Evolutionary conservation across 352 stramenopile genomes (phyloP).

Genomic region (Phytophthora podocarpi): DNA sequence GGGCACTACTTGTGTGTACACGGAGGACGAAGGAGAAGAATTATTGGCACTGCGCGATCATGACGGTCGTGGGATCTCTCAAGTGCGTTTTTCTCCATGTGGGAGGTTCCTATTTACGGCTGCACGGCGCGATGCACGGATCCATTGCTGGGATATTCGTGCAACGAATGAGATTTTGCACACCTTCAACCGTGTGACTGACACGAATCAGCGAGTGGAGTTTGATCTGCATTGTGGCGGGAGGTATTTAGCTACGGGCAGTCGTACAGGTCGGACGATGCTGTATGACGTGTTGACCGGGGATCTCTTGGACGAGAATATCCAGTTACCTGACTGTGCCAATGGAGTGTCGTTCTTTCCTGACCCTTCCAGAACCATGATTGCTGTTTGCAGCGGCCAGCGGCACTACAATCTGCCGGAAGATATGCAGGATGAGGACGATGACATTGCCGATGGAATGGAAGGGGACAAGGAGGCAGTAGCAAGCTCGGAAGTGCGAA

Average conservation of each 20-base stretch:
- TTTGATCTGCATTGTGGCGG: slow-evolving; percentile 79
- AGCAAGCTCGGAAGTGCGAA: slow-evolving; percentile 4
- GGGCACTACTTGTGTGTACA: slow-evolving; percentile 85
- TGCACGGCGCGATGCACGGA: slow-evolving; percentile 63
- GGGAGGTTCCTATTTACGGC: slow-evolving; percentile 78
- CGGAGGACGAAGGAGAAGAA: slow-evolving; percentile 73
- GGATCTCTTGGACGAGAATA: slow-evolving; percentile 49
- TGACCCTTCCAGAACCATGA: slow-evolving; percentile 38
- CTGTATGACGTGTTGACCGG: slow-evolving; percentile 66
- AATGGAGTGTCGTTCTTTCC: slow-evolving; percentile 86
- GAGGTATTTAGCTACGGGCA: slow-evolving; percentile 67
- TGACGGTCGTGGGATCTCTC: slow-evolving; percentile 78
- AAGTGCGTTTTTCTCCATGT: slow-evolving; percentile 80
- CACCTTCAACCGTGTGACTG: slow-evolving; percentile 57
- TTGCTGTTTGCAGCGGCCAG: slow-evolving; percentile 71
- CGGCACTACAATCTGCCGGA: slow-evolving; percentile 66
- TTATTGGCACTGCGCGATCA: slow-evolving; percentile 67
- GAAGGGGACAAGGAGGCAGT: neutral
- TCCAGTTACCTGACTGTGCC: slow-evolving; percentile 56
- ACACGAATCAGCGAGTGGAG: slow-evolving; percentile 79
- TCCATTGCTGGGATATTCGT: slow-evolving; percentile 91
- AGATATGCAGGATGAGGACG: slow-evolving; percentile 59
- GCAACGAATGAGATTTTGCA: slow-evolving; percentile 67
- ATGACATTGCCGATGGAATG: slow-evolving; percentile 4
- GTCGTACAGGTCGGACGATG: slow-evolving; percentile 52